Evolutionary conservation across 2,329 filamentous ascomycete genomes (phyloP).

Genomic region (Ambrosiella cleistominuta): DNA sequence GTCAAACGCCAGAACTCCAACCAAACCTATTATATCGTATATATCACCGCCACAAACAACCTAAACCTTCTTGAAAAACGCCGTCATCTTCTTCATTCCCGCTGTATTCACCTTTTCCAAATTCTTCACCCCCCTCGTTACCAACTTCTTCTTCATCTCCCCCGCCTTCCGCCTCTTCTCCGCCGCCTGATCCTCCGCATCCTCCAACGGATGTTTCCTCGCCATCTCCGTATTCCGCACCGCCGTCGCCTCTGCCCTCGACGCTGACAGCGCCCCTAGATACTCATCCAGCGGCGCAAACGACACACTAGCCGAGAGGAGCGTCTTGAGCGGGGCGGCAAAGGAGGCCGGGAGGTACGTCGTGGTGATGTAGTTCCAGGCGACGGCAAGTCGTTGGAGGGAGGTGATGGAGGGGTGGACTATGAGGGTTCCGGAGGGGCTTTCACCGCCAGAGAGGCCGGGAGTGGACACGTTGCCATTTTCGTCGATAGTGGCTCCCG

Average conservation of each 20-base stretch:
- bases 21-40: background rate
- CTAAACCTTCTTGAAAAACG: constrained; percentile 67
- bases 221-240: constrained; percentile 55
- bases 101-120: constrained; percentile 77
- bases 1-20: background rate
- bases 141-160: constrained; percentile 62
- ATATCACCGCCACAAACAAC: background rate
- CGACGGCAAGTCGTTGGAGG: constrained; percentile 47
- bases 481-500: constrained; percentile 17
- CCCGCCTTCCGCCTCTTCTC: constrained; percentile 77
- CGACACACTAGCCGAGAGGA: constrained; percentile 32
- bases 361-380: constrained; percentile 46
- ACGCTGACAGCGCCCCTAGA: constrained; percentile 43
- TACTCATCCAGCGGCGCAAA: constrained; percentile 58
- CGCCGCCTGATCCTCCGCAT: constrained; percentile 44
- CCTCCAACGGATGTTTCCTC: constrained; percentile 48
- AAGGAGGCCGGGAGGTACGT: constrained; percentile 38
- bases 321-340: constrained; percentile 24
- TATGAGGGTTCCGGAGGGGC: background rate
- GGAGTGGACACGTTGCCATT: constrained; percentile 20
- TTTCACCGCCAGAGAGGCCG: constrained; percentile 17
- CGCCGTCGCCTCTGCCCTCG: constrained; percentile 55
- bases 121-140: constrained; percentile 60
- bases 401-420: constrained; percentile 27
- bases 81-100: constrained; percentile 94